Evolutionary conservation across 257 asterid genomes (phyloP), one percentile per base, ranked within the genome.

Genomic region (Solanum infundibuliforme): DNA sequence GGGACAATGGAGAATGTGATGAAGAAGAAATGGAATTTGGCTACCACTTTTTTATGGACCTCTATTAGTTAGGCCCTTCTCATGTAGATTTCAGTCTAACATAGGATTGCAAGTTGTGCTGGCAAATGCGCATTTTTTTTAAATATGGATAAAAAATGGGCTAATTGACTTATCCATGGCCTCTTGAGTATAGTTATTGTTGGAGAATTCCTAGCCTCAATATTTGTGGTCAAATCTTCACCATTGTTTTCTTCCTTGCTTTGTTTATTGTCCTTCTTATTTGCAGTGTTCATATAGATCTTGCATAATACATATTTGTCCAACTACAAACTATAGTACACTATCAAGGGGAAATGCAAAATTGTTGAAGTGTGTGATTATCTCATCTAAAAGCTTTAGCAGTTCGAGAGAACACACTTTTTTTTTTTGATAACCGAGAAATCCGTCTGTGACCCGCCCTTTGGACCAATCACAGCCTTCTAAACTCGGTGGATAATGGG

Each of bases 21-120:
- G 85, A 90, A 25, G 98, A 95, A 75, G 98, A 93, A 66, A 90
- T 91, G 81, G 98, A 95, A 87, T 94, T 95, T 84, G 99, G 98
- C 83, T 48, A 48, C 60, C 16, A 48, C 60, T 48, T 48, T 48
- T 12, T 68, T 27, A 66, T 66, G 35, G 35, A 66, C 74, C 74
- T 66, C 74, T 66, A 27, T 65, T 25, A 5, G 34, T 13, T 68
- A 27, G 35, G 35, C 20, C 74, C 21, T 27, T 68, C 13, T 12
- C 35, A 68, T 68, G 36, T 65, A 27, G 35, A 68, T 16, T 66
- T 27, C 74, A 66, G 12, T 66, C 43, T 39, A 39, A 39, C 43
- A 39, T 39, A 39, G 43, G 43, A 39, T 39, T 39, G 43, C 43
- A 39, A 39, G 43, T 39, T 39, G 43, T 39, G 43, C 43, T 66